Evolutionary conservation across 73 alveolate species (phyloP), one percentile per base, ranked within the genome.

Genomic region (Paramecium bursaria): DNA sequence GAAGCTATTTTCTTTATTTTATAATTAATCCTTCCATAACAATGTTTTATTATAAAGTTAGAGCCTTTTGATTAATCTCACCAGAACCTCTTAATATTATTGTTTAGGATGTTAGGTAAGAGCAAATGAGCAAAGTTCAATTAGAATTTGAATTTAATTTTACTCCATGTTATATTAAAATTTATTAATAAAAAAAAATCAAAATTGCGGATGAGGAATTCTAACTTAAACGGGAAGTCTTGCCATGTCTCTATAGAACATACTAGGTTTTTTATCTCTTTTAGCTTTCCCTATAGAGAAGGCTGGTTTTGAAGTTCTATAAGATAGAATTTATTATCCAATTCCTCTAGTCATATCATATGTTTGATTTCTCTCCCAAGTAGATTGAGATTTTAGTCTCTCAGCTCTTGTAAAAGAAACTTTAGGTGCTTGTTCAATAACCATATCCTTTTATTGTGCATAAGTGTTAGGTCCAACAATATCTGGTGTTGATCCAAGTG

Each of bases 391-490:
- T 30, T 29, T 57, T 50, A 57, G 27, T 21, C 33, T 57, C 15
- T 57, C 76, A 14, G 48, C 47, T 57, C 33, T 57, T 13, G 76
- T 57, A 31, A 57, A 57, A 30, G 51, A 48, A 57, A 57, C 33
- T 6, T 50, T 57, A 57, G 76, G 76, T 3, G 27, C 21, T 14
- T 30, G 17, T 57, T 30, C 35, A 3, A 23, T 14, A 57, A 22
- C 33, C 10, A 57, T 26, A 29, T 57, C 26, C n/a, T 19, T 4
- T 27, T 27, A 29, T 57, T 57, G 6, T 2, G 27, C 52, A 57
- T 57, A 57, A 27, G 49, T 2, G 19, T 57, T 57, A 21, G 82
- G 82, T 19, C 82, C 82, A 57, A 57, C 14, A n/a, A 57, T 30
- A 27, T 57, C 52, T 2, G 76, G 52, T 25, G 35, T 57, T 6